These are phyloP conservation scores for Phyllostachys edulis DNA, from an alignment of 176 grass and related monocot genomes.

Conservation along the genomic window DNA sequence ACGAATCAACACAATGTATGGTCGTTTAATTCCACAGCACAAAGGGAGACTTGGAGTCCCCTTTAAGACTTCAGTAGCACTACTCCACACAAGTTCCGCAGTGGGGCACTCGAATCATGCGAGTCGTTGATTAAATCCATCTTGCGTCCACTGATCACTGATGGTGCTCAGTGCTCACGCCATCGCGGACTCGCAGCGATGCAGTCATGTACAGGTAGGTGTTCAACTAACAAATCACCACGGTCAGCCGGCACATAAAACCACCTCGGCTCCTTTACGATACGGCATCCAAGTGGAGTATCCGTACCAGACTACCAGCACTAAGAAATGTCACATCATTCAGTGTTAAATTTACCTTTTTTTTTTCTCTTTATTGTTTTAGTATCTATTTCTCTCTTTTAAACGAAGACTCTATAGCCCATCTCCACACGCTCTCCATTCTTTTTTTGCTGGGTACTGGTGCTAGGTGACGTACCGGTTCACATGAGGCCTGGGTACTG, in stretches of 20 bases:
- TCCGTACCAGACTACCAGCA: no score
- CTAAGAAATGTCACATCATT: no score
- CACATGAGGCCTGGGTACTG: no score
- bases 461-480: no score
- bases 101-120: background rate
- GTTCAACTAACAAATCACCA: background rate
- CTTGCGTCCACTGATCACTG: background rate
- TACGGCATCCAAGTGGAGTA: no score
- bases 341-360: no score
- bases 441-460: no score
- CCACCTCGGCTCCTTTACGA: background rate
- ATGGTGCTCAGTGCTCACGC: background rate
- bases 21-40: background rate
- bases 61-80: background rate
- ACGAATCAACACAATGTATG: background rate
- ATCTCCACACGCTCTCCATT: no score
- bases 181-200: background rate
- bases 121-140: background rate
- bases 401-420: no score
- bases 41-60: slow-evolving; percentile 1
- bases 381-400: no score
- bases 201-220: background rate
- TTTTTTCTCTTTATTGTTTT: no score
- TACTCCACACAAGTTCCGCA: background rate
- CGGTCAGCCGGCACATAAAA: background rate